Percentiles rank a stretch among this genome's conserved stretches.
These are phyloP conservation scores for Candida pseudoglaebosa DNA, from an alignment of 805 yeast species.

Conservation along the genomic window DNA sequence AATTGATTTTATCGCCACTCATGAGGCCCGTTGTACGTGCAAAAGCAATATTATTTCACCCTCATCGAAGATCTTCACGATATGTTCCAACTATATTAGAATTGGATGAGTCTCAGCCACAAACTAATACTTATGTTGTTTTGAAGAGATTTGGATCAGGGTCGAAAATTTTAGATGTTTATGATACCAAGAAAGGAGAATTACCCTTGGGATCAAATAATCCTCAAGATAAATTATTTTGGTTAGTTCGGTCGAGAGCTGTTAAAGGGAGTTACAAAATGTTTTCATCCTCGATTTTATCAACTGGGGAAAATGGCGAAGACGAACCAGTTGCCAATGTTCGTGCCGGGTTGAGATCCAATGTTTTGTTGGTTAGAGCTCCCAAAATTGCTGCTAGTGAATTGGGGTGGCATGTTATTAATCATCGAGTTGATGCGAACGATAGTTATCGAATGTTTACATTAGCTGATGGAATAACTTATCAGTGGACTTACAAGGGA, in stretches of 20 bases:
- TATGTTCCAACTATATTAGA: constrained; percentile 54
- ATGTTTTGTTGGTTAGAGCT: constrained; percentile 51
- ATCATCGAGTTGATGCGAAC: constrained; percentile 57
- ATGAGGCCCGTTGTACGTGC: constrained; percentile 58
- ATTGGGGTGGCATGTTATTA: constrained; percentile 61
- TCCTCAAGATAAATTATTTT: constrained; percentile 43
- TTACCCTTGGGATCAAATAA: constrained; percentile 39
- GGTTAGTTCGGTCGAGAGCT: constrained; percentile 60
- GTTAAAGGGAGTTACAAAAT: constrained; percentile 64
- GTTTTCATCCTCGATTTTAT: constrained; percentile 39
- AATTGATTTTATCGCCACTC: constrained; percentile 52
- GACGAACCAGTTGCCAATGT: constrained; percentile 57
- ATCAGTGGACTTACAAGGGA: constrained; percentile 64
- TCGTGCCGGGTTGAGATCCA: constrained; percentile 59
- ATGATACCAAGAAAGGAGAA: constrained; percentile 37
- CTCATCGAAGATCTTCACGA: constrained; percentile 53
- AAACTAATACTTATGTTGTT: constrained; percentile 40
- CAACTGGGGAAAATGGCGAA: constrained; percentile 44
- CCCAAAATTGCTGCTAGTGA: constrained; percentile 49
- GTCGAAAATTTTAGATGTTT: constrained; percentile 54
- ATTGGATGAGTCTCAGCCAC: constrained; percentile 24
- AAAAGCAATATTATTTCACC: constrained; percentile 49
- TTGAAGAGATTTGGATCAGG: constrained; percentile 60
- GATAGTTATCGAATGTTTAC: constrained; percentile 60
- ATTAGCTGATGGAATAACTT: constrained; percentile 54